phyloP scores from a whole-genome alignment of 495 filamentous ascomycete genomes.

The Platismatia glauca region DNA sequence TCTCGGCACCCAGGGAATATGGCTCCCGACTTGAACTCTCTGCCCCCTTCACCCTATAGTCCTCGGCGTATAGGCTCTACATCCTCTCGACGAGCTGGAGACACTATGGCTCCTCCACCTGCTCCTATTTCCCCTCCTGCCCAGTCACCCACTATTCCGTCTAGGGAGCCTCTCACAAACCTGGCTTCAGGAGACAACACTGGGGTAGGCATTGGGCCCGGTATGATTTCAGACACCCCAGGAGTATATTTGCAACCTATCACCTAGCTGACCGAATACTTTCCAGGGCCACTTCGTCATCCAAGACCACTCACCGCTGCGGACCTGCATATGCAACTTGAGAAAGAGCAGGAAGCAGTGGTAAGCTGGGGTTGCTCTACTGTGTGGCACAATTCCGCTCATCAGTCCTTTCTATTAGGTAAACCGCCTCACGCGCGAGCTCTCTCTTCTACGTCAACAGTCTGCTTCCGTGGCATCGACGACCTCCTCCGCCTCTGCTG shows the following conservation, averaged over 20 bases:
- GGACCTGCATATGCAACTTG: conserved; percentile 75
- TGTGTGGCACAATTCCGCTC: not conserved
- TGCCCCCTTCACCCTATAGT: conserved; percentile 47
- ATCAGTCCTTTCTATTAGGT: conserved; percentile 37
- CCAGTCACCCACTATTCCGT: conserved; percentile 28
- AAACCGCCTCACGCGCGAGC: conserved; percentile 83
- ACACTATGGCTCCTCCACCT: conserved; percentile 40
- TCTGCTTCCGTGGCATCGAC: conserved; percentile 77
- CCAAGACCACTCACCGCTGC: conserved; percentile 77
- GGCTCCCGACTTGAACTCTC: conserved; percentile 55
- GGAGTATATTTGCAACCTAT: not conserved
- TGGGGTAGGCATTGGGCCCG: conserved; percentile 50
- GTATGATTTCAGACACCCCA: conserved; percentile 24
- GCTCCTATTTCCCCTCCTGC: conserved; percentile 30
- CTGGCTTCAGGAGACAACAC: conserved; percentile 38
- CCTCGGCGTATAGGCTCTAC: conserved; percentile 35
- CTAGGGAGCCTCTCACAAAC: conserved; percentile 18
- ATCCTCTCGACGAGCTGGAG: conserved; percentile 40
- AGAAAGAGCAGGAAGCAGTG: conserved; percentile 92
- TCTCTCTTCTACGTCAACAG: conserved; percentile 68
- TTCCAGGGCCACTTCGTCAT: conserved; percentile 59
- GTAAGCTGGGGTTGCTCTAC: conserved; percentile 40
- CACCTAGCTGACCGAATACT: not conserved
- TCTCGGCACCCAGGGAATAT: conserved; percentile 26
- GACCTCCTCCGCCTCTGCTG: conserved; percentile 60